Evolutionary conservation across 345 rosid species (phyloP).

Genomic region (Citrus sp.): DNA sequence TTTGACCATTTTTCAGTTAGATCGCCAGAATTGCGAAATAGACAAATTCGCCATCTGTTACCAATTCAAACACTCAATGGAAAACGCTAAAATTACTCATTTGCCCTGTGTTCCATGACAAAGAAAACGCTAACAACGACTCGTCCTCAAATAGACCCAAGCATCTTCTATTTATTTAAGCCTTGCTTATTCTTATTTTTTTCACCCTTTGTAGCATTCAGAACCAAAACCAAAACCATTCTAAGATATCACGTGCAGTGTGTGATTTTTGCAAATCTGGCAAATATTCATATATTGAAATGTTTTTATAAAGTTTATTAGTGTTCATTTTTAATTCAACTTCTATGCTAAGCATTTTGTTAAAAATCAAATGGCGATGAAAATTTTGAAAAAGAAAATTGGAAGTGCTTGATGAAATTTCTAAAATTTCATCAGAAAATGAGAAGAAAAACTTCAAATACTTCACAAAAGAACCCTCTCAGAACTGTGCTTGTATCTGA

Average conservation of each 20-base stretch:
- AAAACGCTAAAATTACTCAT: too few relatives aligned
- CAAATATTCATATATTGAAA: not conserved
- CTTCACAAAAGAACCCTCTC: not conserved
- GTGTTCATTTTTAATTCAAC: too few relatives aligned
- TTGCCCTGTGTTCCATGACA: too few relatives aligned
- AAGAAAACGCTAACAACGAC: too few relatives aligned
- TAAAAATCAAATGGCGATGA: too few relatives aligned
- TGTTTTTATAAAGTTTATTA: too few relatives aligned
- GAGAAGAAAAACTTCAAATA: not conserved
- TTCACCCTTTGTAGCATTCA: not conserved
- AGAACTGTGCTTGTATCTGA: not conserved
- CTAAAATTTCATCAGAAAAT: not conserved
- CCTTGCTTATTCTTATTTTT: not conserved
- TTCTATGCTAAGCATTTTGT: too few relatives aligned
- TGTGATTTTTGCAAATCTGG: too few relatives aligned
- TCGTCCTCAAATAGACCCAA: not conserved
- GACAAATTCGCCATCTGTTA: not conserved
- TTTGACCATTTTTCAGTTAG: not conserved
- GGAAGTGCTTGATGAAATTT: not conserved
- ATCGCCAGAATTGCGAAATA: not conserved
- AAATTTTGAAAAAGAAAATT: too few relatives aligned
- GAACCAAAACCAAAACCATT: not conserved
- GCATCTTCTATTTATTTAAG: not conserved
- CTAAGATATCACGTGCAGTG: not conserved
- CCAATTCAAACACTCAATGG: too few relatives aligned